Evolutionary conservation across 345 rosid genomes (phyloP).

Genomic region (Noccaea caerulescens): DNA sequence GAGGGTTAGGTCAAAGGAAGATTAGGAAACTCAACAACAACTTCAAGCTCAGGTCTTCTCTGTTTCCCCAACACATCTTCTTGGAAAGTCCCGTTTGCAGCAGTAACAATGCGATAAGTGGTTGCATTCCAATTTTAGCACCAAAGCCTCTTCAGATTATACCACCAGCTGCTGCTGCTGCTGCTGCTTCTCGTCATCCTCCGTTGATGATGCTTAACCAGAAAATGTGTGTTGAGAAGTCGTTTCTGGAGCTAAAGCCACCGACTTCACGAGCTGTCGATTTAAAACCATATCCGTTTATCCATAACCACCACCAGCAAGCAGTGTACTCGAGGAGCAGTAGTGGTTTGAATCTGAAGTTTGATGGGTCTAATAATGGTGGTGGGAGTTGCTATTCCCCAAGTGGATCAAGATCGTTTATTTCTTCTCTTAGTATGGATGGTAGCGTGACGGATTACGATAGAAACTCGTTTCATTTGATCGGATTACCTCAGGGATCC

Average conservation of each 20-base stretch:
- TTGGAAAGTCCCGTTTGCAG: constrained; percentile 55
- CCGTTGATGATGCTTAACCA: constrained; percentile 31
- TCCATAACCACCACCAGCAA: constrained; percentile 58
- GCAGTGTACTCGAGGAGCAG: constrained; percentile 49
- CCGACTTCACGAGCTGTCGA: constrained; percentile 43
- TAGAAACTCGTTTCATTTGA: constrained; percentile 58
- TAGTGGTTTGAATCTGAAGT: constrained; percentile 58
- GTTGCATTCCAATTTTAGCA: constrained; percentile 45
- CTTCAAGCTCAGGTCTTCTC: constrained; percentile 48
- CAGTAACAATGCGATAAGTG: not conserved
- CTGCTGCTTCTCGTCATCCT: constrained; percentile 11
- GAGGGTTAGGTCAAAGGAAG: constrained; percentile 53
- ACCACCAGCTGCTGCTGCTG: constrained; percentile 42
- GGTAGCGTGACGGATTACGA: constrained; percentile 51
- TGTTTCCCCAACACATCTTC: constrained; percentile 56
- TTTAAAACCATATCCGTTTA: constrained; percentile 42
- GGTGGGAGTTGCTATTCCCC: constrained; percentile 51
- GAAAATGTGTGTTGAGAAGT: constrained; percentile 50
- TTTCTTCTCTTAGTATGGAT: constrained; percentile 70
- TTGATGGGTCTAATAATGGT: constrained; percentile 51
- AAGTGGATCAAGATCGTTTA: constrained; percentile 65
- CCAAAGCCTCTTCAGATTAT: constrained; percentile 65
- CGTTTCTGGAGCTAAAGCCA: constrained; percentile 52
- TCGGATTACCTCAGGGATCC: constrained; percentile 56
- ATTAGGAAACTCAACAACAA: constrained; percentile 48